These are phyloP conservation scores for Trichoderma asperellum DNA, from an alignment of 2,329 filamentous ascomycete species.

Conservation along the genomic window DNA sequence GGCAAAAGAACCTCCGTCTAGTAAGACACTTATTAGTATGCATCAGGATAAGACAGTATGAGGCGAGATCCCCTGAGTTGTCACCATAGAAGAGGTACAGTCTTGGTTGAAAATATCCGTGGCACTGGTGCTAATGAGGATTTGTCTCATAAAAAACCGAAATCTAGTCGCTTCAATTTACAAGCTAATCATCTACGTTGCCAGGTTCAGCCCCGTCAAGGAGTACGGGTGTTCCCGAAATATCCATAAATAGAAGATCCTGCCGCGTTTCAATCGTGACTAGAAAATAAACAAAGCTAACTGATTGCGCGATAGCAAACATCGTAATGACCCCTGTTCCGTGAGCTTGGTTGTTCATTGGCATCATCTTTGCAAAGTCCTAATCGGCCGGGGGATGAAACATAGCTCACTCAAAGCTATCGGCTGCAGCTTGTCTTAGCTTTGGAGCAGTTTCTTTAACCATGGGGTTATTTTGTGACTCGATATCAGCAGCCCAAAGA, in stretches of 20 bases:
- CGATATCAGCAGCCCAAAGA: conserved; percentile 90
- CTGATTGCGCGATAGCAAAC: background rate
- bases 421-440: conserved; percentile 52
- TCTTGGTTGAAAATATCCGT: conserved; percentile 7
- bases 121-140: conserved; percentile 18
- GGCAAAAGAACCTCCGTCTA: conserved; percentile 4
- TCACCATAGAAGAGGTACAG: background rate
- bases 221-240: background rate
- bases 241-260: conserved; percentile 16
- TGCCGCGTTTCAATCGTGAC: background rate
- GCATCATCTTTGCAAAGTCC: background rate
- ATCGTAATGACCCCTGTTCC: background rate
- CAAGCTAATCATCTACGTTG: background rate
- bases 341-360: background rate
- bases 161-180: conserved; percentile 5
- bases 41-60: conserved; percentile 26
- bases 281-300: no score
- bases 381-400: background rate
- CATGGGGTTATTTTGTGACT: conserved; percentile 58
- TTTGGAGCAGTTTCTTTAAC: conserved; percentile 54
- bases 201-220: background rate
- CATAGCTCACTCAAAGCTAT: conserved; percentile 47
- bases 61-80: conserved; percentile 8
- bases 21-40: conserved; percentile 21
- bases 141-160: conserved; percentile 25